Evolutionary conservation across 148 eudicot genomes (phyloP), one percentile per base, ranked within the genome.

Genomic region (Heliamphora exappendiculata): DNA sequence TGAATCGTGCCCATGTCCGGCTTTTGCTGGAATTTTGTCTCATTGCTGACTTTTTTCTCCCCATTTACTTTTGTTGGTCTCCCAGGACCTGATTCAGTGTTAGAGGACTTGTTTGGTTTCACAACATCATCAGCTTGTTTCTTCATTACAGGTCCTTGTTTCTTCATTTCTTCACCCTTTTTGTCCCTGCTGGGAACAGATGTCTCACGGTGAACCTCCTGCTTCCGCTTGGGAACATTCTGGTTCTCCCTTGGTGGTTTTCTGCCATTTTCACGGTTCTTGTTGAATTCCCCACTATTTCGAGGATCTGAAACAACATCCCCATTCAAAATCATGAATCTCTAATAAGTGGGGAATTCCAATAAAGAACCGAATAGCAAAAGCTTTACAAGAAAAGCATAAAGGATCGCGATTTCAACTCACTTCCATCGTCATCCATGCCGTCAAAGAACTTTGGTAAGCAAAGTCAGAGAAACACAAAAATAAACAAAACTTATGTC

Each of bases 391-490:
- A 31, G 22, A 86, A 73, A 69, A 78, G 73, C 69, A 78, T 70
- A 76, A 80, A 75, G 83, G 82, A 78, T 66, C 67, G 72, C 37
- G 67, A 75, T 77, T 74, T 75, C 44, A 75, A 94, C 98, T 92
- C 89, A 92, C 98, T 94, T 89, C 97, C 98, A 79, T 89, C 89
- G 77, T 94, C 98, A 73, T 92, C 98, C 85, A 94, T 83, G 81
- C 90, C 96, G 50, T 94, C 97, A 73, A 94, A 94, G 85, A 94
- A 85, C 97, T 94, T 86, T 81, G 31, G 67, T 45, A 42, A 59
- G 66, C 79, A 78, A 34, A 75, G 28, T 78, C 4, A n/a, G 49
- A 83, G 4, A 49, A 73, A 75, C 57, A 59, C 63, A 76, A 49
- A 65, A 34, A 78, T 16, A 44, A 81, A 67, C n/a, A 29, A 75